Percentiles rank a stretch among this genome's conserved stretches.
These are phyloP conservation scores for Lichtheimia corymbifera DNA, from an alignment of 371 early-diverging fungal genomes.

Conservation along the genomic window DNA sequence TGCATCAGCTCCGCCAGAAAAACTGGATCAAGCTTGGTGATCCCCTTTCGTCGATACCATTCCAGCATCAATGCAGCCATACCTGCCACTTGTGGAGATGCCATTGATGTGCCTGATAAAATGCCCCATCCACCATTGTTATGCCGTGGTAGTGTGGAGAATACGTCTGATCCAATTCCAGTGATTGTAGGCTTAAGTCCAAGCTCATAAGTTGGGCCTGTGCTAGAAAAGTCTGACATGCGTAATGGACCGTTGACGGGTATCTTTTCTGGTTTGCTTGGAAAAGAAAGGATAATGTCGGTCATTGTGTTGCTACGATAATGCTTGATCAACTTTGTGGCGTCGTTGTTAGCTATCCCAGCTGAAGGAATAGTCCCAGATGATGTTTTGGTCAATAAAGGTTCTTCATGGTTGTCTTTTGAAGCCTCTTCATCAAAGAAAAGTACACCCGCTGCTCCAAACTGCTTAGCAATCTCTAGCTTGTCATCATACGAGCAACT, in stretches of 20 bases:
- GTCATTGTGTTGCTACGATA: background rate
- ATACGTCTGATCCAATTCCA: conserved; percentile 71
- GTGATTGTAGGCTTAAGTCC: conserved; percentile 58
- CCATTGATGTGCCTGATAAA: conserved; percentile 70
- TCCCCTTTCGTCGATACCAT: conserved; percentile 15
- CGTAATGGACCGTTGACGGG: too few species aligned
- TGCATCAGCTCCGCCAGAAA: conserved; percentile 44
- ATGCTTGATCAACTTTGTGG: conserved; percentile 15
- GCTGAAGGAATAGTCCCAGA: conserved; percentile 38
- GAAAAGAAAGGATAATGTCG: background rate
- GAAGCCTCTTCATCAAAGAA: conserved; percentile 35
- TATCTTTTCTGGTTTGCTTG: background rate
- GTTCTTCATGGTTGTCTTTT: background rate
- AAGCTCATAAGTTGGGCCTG: conserved; percentile 45
- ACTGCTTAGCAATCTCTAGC: conserved; percentile 27
- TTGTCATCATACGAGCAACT: conserved; percentile 54
- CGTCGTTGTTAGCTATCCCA: conserved; percentile 31
- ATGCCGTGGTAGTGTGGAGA: conserved; percentile 60
- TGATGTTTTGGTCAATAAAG: conserved; percentile 10
- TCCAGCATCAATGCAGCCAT: conserved; percentile 63
- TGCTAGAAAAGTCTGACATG: conserved; percentile 52
- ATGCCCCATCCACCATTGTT: conserved; percentile 52
- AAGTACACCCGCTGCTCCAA: conserved; percentile 56
- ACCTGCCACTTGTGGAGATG: conserved; percentile 77
- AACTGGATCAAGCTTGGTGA: background rate